Evolutionary conservation across 768 basidiomycete species (phyloP), one percentile per base, ranked within the genome.

Genomic region (Daedaleopsis sinensis): DNA sequence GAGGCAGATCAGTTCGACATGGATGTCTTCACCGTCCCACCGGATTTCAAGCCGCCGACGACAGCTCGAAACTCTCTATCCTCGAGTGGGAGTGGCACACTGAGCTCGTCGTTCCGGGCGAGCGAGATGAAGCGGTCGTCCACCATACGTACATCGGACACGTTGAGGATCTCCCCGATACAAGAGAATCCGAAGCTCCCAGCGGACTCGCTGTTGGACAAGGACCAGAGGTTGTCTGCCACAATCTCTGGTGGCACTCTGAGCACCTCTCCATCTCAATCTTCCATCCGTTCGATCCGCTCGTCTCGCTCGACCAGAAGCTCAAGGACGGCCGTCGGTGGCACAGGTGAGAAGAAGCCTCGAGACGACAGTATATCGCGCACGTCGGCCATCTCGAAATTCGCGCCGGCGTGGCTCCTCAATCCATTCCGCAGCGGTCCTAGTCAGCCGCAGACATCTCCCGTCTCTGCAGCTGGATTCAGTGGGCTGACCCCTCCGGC

Each of bases 381-480:
- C 27, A 70, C 74, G 3, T 76, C 80, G 1, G 58, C 84, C 0
- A 76, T 64, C 12, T 85, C 89, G 2, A 90, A 86, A 67, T 79
- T 91, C 43, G 78, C 90, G 1, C 84, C 90, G 1, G 80, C 88
- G n/a, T 93, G 91, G 91, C 73, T 93, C 12, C 88, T 91, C 72
- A 90, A 86, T 67, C 83, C 87, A 6, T 93, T 93, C 72, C 79
- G 89, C 37, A 85, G 82, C 59, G 82, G 78, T 0, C 78, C 82
- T 8, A 84, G 82, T 64, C 87, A 90, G 70, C 81, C 88, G 1
- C 85, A 89, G 64, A 86, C 85, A 1, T 81, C 82, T 2, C 74
- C 82, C 15, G 77, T 84, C 6, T 83, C 83, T 32, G 85, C 80
- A 2, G 80, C 83, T 5, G 18, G 57, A 11, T 38, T 36, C 10